Evolutionary conservation across 106 monocot genomes (phyloP), one percentile per base, ranked within the genome.

Genomic region (Agapanthus africanus): DNA sequence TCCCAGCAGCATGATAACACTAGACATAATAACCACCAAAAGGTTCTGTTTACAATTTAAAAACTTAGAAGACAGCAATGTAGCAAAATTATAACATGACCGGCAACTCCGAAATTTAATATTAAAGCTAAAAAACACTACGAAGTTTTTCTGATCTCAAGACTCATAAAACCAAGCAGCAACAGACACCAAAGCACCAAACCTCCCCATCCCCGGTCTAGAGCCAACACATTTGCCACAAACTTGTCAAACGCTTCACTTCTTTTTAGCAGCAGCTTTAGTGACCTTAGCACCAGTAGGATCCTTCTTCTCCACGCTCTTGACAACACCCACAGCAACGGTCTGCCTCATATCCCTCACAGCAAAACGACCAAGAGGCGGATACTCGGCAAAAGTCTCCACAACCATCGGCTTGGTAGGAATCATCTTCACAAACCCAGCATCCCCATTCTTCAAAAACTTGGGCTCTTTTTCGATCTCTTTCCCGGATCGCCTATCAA

Each of bases 371-470:
- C 90, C 90, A 0, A 90, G 79, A 3, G 85, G 90, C 0, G 90
- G 85, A 67, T 90, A 90, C 74, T 80, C 85, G 0, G 83, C 69
- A 78, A 90, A 90, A 6, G 90, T 85, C 80, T 90, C 90, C 47
- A 90, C 90, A 15, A 90, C 90, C 90, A 90, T 90, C 0, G 85
- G 90, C 73, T 90, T 90, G 33, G 90, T 80, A 4, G 85, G 90
- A 70, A 90, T 63, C 90, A 90, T 85, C 85, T 83, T 90, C 27
- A 90, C 79, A n/a, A 85, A 40, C 14, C 82, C 85, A 4, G 89
- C 89, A 73, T 88, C 88, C 13, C 88, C 84, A 23, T 88, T 88
- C 84, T 88, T 88, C 73, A 88, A 30, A 30, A 81, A 88, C 71
- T 88, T 88, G 7, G 87, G 87, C 51, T 80, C 77, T 80, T 80